Evolutionary conservation across 495 filamentous ascomycete species (phyloP), one percentile per base, ranked within the genome.

Genomic region (Halenospora varia): DNA sequence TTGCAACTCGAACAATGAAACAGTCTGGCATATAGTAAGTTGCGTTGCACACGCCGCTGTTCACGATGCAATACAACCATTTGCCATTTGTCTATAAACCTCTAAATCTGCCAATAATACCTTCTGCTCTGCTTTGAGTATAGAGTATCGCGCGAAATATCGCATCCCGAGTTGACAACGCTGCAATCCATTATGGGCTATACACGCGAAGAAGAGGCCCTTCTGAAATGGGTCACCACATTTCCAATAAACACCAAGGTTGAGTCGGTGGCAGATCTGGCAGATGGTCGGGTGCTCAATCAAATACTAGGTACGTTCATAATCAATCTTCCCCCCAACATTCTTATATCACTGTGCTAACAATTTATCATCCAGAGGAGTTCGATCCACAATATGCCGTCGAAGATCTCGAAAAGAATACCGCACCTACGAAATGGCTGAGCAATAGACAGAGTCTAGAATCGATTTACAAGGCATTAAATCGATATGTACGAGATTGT

Each of bases 311-410:
- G 87, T 75, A 82, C 62, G 79, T 84, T 69, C 68, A 88, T 65
- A 61, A 61, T 71, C 61, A 61, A 25, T 4, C 53, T 39, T 52
- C 56, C 26, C 23, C 10, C 3, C 23, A 42, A 9, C 19, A 25
- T 35, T 11, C 25, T 26, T 39, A 22, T 29, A 8, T 41, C 35
- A 57, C 49, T 55, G 69, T 29, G 59, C 52, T 26, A 26, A 45
- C 18, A n/a, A 19, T 25, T 39, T 26, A 56, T 17, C 48, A 17
- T 53, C 45, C 55, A 70, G 80, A 79, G 62, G 80, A 86, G 59
- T 77, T 88, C 56, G 87, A 92, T 70, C 78, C 80, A 20, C 74
- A 82, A 8, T 86, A 86, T 68, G 90, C 94, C 66, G 72, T 81
- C 35, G 80, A 81, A 59, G 79, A 77, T 61, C 76, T 86, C 25